These are phyloP conservation scores for Taphrina pruni DNA, from an alignment of 1,139 yeast genomes.

Conservation along the genomic window DNA sequence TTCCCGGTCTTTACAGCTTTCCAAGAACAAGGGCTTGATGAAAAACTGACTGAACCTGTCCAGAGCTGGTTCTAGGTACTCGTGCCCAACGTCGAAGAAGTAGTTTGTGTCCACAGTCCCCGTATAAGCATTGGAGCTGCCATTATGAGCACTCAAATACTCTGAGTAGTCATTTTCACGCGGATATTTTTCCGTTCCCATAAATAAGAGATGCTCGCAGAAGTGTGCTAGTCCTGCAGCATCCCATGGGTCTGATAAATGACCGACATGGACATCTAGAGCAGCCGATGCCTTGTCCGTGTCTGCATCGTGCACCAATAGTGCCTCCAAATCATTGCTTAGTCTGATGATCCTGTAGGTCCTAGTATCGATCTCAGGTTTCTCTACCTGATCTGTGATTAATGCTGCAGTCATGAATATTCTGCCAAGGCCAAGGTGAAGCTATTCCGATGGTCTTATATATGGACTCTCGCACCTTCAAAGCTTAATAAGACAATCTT, in stretches of 20 bases:
- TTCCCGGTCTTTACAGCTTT: conserved; percentile 86
- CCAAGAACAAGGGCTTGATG: conserved; percentile 79
- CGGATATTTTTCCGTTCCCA: conserved; percentile 97
- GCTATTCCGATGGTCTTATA: too few relatives aligned
- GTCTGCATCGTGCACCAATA: conserved; percentile 80
- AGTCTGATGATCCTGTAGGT: conserved; percentile 69
- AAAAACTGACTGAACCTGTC: conserved; percentile 94
- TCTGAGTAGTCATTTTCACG: conserved; percentile 85
- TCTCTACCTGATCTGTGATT: conserved; percentile 23
- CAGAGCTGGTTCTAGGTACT: conserved; percentile 79
- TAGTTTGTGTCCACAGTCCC: conserved; percentile 89
- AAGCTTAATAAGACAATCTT: too few relatives aligned
- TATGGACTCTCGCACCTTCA: too few relatives aligned
- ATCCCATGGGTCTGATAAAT: conserved; percentile 76
- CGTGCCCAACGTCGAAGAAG: conserved; percentile 80
- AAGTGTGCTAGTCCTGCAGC: conserved; percentile 93
- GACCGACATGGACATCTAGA: conserved; percentile 87
- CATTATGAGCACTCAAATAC: conserved; percentile 73
- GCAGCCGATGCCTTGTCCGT: conserved; percentile 94
- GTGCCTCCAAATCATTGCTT: conserved; percentile 70
- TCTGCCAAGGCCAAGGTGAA: too few relatives aligned
- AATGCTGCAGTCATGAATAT: conserved; percentile 8
- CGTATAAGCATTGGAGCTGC: conserved; percentile 81
- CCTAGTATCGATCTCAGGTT: conserved; percentile 39
- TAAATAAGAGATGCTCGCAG: conserved; percentile 91